Conservation (phyloP, 768 basidiomycete species). For the Suillus bovinus region DNA sequence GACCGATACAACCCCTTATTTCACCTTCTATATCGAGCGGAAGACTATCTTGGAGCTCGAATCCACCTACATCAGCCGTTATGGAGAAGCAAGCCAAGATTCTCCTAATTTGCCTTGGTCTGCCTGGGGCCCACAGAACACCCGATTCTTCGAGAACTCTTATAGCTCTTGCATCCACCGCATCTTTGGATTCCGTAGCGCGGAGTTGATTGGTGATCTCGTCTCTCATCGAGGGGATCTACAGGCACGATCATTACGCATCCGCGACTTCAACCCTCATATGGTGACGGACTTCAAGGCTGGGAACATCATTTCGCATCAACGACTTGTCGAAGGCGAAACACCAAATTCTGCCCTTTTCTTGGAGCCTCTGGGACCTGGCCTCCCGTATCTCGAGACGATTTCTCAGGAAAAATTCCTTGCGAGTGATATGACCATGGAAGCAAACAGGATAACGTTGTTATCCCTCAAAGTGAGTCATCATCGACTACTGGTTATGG, state of each 20-base stretch:
- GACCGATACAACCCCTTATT: not conserved
- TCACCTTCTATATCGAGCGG: not conserved
- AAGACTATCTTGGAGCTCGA: not conserved
- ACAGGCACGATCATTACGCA: not conserved
- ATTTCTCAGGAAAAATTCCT: not conserved
- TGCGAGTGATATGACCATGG: not conserved
- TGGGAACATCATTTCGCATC: not conserved
- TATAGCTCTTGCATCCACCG: no score
- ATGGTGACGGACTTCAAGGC: not conserved
- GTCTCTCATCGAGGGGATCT: not conserved
- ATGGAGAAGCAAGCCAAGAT: not conserved
- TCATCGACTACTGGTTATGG: not conserved
- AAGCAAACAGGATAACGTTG: not conserved
- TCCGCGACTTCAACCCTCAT: constrained; percentile 1
- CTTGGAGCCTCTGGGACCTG: not conserved
- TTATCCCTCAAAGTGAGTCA: not conserved
- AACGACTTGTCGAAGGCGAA: not conserved
- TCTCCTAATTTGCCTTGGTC: not conserved
- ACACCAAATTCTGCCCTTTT: not conserved
- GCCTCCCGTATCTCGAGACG: not conserved
- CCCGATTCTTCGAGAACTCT: not conserved
- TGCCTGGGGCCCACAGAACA: not conserved
- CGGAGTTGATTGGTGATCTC: not conserved
- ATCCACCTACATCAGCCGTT: not conserved
- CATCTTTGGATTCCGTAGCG: not conserved